These are phyloP conservation scores for Apiotrichum mycotoxinovorans DNA, from an alignment of 1,284 basidiomycete species.

Conservation along the genomic window DNA sequence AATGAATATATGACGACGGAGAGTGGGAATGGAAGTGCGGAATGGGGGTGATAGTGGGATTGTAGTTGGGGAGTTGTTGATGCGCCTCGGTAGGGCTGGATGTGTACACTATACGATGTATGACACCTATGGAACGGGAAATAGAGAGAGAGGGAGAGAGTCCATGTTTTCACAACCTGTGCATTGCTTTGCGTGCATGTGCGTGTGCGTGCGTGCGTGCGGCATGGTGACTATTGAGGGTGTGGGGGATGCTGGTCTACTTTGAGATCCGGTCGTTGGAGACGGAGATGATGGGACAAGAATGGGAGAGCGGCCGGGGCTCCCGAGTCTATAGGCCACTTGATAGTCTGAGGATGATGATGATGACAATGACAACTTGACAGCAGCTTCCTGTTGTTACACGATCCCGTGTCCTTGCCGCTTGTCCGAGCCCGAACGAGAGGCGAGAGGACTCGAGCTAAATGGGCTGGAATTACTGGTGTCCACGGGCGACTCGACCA, in stretches of 20 bases:
- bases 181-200: not conserved
- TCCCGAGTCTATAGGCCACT: not conserved
- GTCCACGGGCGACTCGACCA: not conserved
- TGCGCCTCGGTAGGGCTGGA: too few species aligned
- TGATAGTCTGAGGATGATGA: too few species aligned
- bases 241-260: too few species aligned
- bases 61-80: not conserved
- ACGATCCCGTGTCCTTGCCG: not conserved
- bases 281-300: not conserved
- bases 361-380: not conserved
- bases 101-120: conserved; percentile 4
- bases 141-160: not conserved
- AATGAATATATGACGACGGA: too few species aligned
- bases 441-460: not conserved
- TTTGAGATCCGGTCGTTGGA: not conserved
- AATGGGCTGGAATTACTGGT: too few species aligned
- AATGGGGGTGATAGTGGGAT: too few species aligned
- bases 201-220: not conserved
- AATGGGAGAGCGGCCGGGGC: not conserved
- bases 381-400: not conserved
- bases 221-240: not conserved
- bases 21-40: too few species aligned
- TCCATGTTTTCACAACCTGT: not conserved
- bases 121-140: not conserved
- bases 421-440: not conserved